These are phyloP conservation scores for Articulospora tetracladia DNA, from an alignment of 495 filamentous ascomycete species.

Conservation along the genomic window DNA sequence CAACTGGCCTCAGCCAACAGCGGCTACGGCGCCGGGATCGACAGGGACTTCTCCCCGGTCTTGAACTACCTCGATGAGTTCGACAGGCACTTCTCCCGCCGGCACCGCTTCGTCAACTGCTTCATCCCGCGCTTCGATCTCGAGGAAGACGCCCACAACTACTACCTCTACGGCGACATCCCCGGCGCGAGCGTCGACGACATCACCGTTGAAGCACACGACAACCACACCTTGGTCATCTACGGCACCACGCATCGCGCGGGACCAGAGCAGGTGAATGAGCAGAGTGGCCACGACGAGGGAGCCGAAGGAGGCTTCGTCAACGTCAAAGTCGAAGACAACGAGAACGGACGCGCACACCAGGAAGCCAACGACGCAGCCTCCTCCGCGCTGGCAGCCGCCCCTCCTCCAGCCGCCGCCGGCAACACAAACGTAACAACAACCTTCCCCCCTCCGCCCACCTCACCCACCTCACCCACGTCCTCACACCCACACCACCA, in stretches of 20 bases:
- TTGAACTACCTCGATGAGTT: slow-evolving; percentile 13
- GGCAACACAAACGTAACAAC: background rate
- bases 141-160: slow-evolving; percentile 17
- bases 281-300: background rate
- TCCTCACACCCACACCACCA: background rate
- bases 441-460: slow-evolving; percentile 3
- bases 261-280: background rate
- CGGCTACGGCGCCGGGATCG: slow-evolving; percentile 7
- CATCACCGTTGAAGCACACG: slow-evolving; percentile 17
- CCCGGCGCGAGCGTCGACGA: slow-evolving; percentile 15
- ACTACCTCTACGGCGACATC: slow-evolving; percentile 20
- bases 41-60: slow-evolving; percentile 15
- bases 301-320: slow-evolving; percentile 2
- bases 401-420: background rate
- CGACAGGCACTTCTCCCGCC: slow-evolving; percentile 18
- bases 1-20: background rate
- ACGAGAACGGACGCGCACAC: background rate
- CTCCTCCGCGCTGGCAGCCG: background rate
- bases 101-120: slow-evolving; percentile 17
- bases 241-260: slow-evolving; percentile 9
- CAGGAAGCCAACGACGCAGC: background rate
- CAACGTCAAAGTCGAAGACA: slow-evolving; percentile 6
- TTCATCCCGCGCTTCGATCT: slow-evolving; percentile 24
- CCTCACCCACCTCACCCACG: background rate
- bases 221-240: slow-evolving; percentile 16